Evolutionary conservation across 768 basidiomycete species (phyloP).

Genomic region (Pleurotus ostreatus): DNA sequence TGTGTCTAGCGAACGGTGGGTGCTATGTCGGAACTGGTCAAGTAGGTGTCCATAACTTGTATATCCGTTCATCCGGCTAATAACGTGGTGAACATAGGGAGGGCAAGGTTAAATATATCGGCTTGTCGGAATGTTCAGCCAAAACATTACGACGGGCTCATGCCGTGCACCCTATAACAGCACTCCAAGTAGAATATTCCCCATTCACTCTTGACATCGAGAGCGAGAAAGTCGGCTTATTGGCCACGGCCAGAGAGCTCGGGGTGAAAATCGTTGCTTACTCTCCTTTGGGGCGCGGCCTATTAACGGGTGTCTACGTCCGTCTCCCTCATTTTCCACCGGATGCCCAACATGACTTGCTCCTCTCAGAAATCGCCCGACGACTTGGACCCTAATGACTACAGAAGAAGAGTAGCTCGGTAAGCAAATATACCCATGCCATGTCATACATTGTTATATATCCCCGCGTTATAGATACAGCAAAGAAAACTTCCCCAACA

Average conservation of each 20-base stretch:
- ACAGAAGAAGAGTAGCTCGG: constrained; percentile 31
- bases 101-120: constrained; percentile 46
- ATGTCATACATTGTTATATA: not conserved
- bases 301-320: constrained; percentile 45
- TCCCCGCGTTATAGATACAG: constrained; percentile 21
- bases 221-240: constrained; percentile 33
- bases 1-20: constrained; percentile 31
- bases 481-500: constrained; percentile 43
- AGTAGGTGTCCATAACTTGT: constrained; percentile 26
- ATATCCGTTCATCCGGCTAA: not conserved
- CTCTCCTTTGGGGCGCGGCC: constrained; percentile 47
- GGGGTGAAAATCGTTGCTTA: constrained; percentile 48
- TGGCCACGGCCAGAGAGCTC: constrained; percentile 42
- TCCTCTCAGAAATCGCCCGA: constrained; percentile 27
- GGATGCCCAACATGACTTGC: not conserved
- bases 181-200: constrained; percentile 49
- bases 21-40: constrained; percentile 49
- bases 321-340: constrained; percentile 14
- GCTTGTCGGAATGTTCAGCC: constrained; percentile 49
- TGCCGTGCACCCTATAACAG: constrained; percentile 45
- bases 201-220: constrained; percentile 47
- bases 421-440: constrained; percentile 11
- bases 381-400: constrained; percentile 37
- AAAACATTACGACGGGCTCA: constrained; percentile 45
- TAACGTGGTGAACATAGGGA: constrained; percentile 14